Evolutionary conservation across 139 green algal species (phyloP), one percentile per base, ranked within the genome.

Genomic region (Penium margaritaceum): DNA sequence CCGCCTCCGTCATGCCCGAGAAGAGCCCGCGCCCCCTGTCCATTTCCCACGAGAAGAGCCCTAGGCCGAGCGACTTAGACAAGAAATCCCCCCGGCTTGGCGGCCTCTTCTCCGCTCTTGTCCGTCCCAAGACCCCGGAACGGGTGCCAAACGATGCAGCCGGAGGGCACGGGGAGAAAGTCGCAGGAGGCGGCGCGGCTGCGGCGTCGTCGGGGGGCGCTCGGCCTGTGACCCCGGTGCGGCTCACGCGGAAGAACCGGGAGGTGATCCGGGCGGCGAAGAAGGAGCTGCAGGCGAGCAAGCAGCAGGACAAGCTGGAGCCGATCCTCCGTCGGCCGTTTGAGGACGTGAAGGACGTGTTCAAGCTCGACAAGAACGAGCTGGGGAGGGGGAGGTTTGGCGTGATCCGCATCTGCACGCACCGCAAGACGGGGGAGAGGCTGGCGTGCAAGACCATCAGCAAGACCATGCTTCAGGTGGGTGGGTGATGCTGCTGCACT

Each of bases 391-490:
- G 72, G 15, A 27, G 43, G 43, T 82, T 82, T 62, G 75, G 75
- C 1, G 75, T 82, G 54, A 82, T 70, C 37, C 78, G 32, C 32
- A 27, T 80, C 12, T 65, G 46, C 38, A 72, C 41, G 3, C 64
- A 89, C 35, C 87, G 87, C 61, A 79, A 57, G n/a, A 89, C 82
- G 4, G 84, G 84, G 21, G 63, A 87, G 43, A 32, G 78, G 39
- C 85, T 84, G 6, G 90, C 90, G 1, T 91, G 86, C 85, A 96
- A 96, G 74, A 85, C 86, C 37, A 96, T 97, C 78, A 85, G 77
- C 61, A 97, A 97, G 84, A 80, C 81, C 63, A 93, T 92, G 81
- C 82, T 96, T 70, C 38, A 60, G 65, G 65, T 73, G 65, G 83
- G 82, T 30, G 63, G 77, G 7, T 21, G 47, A 58, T n/a, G 47